Base-by-base conservation (phyloP, 305 asterid genomes). In the Fraxinus dipetala region DNA sequence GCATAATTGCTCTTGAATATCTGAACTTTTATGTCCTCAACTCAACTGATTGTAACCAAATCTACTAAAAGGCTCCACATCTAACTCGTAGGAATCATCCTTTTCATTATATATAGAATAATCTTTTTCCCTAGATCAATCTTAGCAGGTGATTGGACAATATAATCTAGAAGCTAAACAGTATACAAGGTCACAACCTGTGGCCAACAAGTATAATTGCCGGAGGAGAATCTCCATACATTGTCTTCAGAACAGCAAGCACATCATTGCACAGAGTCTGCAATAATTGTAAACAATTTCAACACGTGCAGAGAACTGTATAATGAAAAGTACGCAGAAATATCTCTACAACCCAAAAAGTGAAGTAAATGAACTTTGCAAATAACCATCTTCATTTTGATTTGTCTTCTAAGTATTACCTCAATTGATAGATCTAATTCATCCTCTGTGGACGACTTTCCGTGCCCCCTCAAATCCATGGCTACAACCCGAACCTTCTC, bases 391-490 rank as follows among this genome's bases (percentile, higher is more conserved):
- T 54, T 81, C 74, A 76, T 76, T 78, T 38, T 54, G 35, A 48
- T 77, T 65, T 65, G 34, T 26, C 73, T 9, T 26, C 35, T 10
- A 16, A 54, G 10, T 54, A 54, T n/a, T 54, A 54, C 63, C 97
- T 91, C 97, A 88, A 93, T 82, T 81, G 98, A 93, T 78, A 96
- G 89, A 86, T 96, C 96, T 74, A 92, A 85, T 83, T 96, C 99
- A 87, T 94, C 90, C 67, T 92, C 94, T 1, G 98, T 90, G 86
- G 79, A 77, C 69, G 99, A 89, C 85, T 94, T 96, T 80, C 99
- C 99, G 82, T 96, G 99, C 81, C 97, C 99, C 86, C 99, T 92
- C 83, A 96, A 83, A 90, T 96, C 99, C 95, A 96, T 79, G 78
- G 98, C 96, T 51, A 94, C 91, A 59, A 94, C 88, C 80, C 91